A percentile compares a stretch with the other conserved stretches of the same genome.
Evolutionary conservation across 192 early-diverging fungal genomes (phyloP).

Genomic region (Gamsiella multidivaricata): DNA sequence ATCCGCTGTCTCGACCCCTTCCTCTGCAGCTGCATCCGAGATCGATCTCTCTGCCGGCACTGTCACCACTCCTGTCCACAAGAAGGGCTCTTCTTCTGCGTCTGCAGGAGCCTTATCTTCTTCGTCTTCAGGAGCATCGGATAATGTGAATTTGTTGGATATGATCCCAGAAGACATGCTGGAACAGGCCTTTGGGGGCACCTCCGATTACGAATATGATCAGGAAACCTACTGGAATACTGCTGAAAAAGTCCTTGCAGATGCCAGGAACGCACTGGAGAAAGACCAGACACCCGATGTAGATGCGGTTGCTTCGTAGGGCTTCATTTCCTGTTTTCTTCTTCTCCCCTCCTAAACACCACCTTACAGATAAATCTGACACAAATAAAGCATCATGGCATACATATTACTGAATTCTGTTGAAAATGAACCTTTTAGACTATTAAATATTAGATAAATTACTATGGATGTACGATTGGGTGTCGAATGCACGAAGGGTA

Average conservation of each 20-base stretch:
- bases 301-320: too few species aligned
- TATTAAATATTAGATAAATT: too few species aligned
- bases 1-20: conserved; percentile 28
- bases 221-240: conserved; percentile 77
- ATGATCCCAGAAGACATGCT: conserved; percentile 67
- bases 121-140: not conserved
- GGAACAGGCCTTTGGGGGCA: conserved; percentile 80
- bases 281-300: not conserved
- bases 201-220: conserved; percentile 73
- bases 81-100: conserved; percentile 8
- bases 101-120: conserved; percentile 14
- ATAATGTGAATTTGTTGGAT: conserved; percentile 65
- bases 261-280: conserved; percentile 7
- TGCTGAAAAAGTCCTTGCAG: conserved; percentile 14
- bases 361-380: too few species aligned
- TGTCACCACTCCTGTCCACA: not conserved
- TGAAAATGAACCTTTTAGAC: too few species aligned
- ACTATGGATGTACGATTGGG: too few species aligned
- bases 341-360: not conserved
- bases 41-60: conserved; percentile 8
- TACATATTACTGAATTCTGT: too few species aligned
- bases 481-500: too few species aligned
- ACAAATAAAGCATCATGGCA: too few species aligned
- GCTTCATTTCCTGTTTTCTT: not conserved
- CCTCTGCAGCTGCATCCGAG: conserved; percentile 35